These are phyloP conservation scores for Marasmius fiardii DNA, from an alignment of 1,284 basidiomycete species.

Conservation along the genomic window DNA sequence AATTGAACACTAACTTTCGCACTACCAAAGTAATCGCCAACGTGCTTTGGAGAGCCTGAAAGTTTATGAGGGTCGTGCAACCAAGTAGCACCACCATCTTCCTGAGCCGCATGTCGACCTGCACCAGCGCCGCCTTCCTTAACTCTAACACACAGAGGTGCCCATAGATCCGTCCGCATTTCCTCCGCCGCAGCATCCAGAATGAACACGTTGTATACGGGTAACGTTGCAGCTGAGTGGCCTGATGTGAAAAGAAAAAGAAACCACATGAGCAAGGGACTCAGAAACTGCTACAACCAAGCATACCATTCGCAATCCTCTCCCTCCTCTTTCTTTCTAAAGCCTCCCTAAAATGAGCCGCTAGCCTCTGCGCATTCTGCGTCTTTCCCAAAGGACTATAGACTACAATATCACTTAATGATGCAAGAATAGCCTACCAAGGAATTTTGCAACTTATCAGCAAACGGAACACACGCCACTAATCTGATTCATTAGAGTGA, in stretches of 20 bases:
- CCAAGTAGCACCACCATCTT: neutral
- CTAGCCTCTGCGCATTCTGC: constrained; percentile 51
- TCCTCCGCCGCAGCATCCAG: constrained; percentile 60
- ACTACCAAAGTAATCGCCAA: neutral
- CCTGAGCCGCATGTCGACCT: constrained; percentile 20
- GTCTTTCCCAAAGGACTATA: constrained; percentile 62
- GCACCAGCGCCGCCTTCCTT: constrained; percentile 30
- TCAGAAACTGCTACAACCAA: neutral
- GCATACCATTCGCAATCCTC: neutral
- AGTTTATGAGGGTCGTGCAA: neutral
- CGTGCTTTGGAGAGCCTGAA: neutral
- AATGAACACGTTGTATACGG: constrained; percentile 86
- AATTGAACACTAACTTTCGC: neutral
- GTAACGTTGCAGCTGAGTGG: constrained; percentile 27
- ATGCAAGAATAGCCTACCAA: constrained; percentile 71
- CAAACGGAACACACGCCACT: constrained; percentile 9
- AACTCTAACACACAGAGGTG: constrained; percentile 47
- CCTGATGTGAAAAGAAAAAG: neutral
- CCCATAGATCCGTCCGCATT: constrained; percentile 36
- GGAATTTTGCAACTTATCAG: neutral
- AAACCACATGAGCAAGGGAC: neutral
- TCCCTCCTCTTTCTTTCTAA: constrained; percentile 35
- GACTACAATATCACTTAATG: constrained; percentile 85
- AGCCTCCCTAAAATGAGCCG: constrained; percentile 56
- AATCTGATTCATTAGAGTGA: constrained; percentile 6